Percentiles rank a stretch among this genome's conserved stretches.
These are phyloP conservation scores for Dissophora ornata DNA, from an alignment of 192 early-diverging fungal species.

Conservation along the genomic window DNA sequence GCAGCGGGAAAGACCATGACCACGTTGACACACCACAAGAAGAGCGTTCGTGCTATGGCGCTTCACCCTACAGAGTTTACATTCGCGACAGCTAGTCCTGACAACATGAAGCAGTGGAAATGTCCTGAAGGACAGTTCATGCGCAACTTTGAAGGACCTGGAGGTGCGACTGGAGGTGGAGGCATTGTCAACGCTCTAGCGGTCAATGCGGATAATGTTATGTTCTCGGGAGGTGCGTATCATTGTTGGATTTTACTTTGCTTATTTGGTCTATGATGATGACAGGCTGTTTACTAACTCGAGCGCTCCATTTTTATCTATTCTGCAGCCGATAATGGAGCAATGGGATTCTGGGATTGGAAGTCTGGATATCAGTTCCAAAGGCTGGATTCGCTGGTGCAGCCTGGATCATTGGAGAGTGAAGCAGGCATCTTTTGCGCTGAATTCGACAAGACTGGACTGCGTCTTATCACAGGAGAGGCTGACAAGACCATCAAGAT, in stretches of 20 bases:
- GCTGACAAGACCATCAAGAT: constrained; percentile 99
- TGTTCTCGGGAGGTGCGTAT: constrained; percentile 88
- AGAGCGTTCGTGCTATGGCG: constrained; percentile 91
- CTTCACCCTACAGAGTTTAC: constrained; percentile 94
- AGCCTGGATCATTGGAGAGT: constrained; percentile 95
- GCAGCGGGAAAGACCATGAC: constrained; percentile 95
- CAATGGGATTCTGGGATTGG: constrained; percentile 98
- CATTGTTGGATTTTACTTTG: not conserved
- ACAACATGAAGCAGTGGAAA: constrained; percentile 98
- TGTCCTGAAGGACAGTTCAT: constrained; percentile 95
- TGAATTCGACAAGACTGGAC: constrained; percentile 94
- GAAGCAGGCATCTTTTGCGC: constrained; percentile 97
- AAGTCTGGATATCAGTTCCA: constrained; percentile 97
- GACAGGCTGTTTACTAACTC: not conserved
- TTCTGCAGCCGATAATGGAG: constrained; percentile 87
- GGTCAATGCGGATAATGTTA: constrained; percentile 91
- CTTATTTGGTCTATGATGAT: not conserved
- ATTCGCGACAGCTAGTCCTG: constrained; percentile 89
- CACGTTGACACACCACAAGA: constrained; percentile 98
- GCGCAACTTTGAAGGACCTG: constrained; percentile 90
- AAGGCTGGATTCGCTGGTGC: constrained; percentile 83
- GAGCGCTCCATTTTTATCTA: not conserved
- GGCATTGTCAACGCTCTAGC: constrained; percentile 92
- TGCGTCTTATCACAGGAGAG: constrained; percentile 96
- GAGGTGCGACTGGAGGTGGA: constrained; percentile 84